Percentiles rank a stretch among this genome's conserved stretches.
These are phyloP conservation scores for Wickerhamia fluorescens DNA, from an alignment of 805 yeast species.

Conservation along the genomic window DNA sequence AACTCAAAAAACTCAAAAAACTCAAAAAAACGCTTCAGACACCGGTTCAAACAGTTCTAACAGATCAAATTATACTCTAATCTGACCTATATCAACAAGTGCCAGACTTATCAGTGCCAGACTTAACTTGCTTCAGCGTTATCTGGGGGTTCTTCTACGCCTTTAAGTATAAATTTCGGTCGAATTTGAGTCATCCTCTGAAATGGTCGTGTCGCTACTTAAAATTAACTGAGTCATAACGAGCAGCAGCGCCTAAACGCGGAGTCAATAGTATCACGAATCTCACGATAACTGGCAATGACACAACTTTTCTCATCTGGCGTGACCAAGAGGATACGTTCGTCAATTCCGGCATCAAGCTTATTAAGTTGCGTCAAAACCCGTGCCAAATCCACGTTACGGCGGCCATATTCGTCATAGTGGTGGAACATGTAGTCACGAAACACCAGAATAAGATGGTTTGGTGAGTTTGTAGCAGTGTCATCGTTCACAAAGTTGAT, in stretches of 20 bases:
- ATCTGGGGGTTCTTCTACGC: too few species aligned
- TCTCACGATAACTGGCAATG: conserved; percentile 77
- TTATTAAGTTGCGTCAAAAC: conserved; percentile 76
- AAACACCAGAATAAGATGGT: conserved; percentile 58
- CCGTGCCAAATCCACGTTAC: conserved; percentile 75
- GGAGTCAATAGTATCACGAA: conserved; percentile 62
- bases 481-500: conserved; percentile 60
- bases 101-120: too few species aligned
- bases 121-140: too few species aligned
- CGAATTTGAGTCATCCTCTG: conserved; percentile 1
- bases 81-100: too few species aligned
- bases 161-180: too few species aligned
- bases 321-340: conserved; percentile 70
- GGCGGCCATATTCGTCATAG: conserved; percentile 67
- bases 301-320: conserved; percentile 82
- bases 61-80: too few species aligned
- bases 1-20: too few species aligned
- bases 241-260: conserved; percentile 58
- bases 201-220: too few species aligned
- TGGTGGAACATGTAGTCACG: conserved; percentile 84
- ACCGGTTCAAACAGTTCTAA: too few species aligned
- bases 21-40: too few species aligned
- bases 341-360: conserved; percentile 87
- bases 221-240: too few species aligned
- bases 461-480: conserved; percentile 17